Conservation (phyloP, 2,329 filamentous ascomycete species). For the Penicillium sp. region DNA sequence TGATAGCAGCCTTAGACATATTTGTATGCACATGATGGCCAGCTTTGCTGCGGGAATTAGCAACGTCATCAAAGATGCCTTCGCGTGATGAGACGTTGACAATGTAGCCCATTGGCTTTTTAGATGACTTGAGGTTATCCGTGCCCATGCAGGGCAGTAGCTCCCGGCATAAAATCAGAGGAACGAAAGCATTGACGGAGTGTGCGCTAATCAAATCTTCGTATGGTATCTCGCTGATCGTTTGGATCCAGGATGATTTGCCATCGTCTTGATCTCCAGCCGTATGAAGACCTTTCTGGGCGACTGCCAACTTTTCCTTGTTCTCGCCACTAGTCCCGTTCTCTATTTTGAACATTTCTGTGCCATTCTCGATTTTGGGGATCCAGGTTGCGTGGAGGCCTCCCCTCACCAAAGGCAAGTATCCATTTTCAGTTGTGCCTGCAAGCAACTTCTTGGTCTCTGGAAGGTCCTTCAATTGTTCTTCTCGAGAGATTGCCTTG, state of each 20-base stretch:
- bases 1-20: slow-evolving; percentile 47
- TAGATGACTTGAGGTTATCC: no score
- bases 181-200: slow-evolving; percentile 44
- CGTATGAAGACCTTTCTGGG: slow-evolving; percentile 18
- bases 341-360: no score
- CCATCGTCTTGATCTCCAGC: slow-evolving; percentile 6
- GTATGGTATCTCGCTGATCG: slow-evolving; percentile 43
- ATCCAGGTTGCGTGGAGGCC: slow-evolving; percentile 22
- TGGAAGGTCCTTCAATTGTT: slow-evolving; percentile 14
- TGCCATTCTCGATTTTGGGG: slow-evolving; percentile 25
- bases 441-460: slow-evolving; percentile 4
- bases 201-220: slow-evolving; percentile 45
- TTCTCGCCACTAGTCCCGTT: no score
- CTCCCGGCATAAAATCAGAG: slow-evolving; percentile 44
- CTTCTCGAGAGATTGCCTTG: slow-evolving; percentile 32
- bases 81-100: slow-evolving; percentile 41
- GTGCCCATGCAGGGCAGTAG: slow-evolving; percentile 37
- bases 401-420: slow-evolving; percentile 19
- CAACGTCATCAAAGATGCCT: slow-evolving; percentile 37
- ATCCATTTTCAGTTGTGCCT: slow-evolving; percentile 1
- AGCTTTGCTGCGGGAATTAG: slow-evolving; percentile 26
- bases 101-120: slow-evolving; percentile 39
- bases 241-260: slow-evolving; percentile 42
- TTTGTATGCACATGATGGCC: slow-evolving; percentile 46
- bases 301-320: not conserved